Evolutionary conservation across 768 basidiomycete species (phyloP), one percentile per base, ranked within the genome.

Genomic region (Imleria badia): DNA sequence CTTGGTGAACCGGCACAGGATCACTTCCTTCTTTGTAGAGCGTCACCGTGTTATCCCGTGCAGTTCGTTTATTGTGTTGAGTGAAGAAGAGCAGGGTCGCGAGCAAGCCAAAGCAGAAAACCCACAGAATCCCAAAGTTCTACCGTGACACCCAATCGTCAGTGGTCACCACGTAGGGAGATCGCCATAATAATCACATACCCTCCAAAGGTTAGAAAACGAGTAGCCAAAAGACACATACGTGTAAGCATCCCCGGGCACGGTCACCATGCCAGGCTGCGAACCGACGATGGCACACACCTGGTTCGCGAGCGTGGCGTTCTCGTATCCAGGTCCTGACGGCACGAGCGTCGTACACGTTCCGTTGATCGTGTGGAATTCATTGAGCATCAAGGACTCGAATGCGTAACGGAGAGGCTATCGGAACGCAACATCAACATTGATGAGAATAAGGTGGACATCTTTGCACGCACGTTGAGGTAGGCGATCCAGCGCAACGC

Each of bases 201-300:
- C 79, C 49, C 17, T 66, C 74, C 74, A 75, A 12, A 73, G 52
- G 52, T 73, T 52, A 1, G 61, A 62, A 55, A 61, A 55, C 2
- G 36, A 31, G 48, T 69, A 74, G 23, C 63, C 59, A 53, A 56
- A 74, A 14, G 63, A 66, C 60, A 75, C 10, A 49, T 60, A 0
- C 53, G 76, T 64, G 60, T 79, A 84, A 2, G 57, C 63, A 13
- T 72, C 67, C 7, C 83, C 81, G 3, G 68, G 54, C 33, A 83
- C 80, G 22, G 64, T 60, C 54, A 62, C 62, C 13, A 67, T 59
- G 6, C 80, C 81, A 5, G 76, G 70, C 8, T 66, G 55, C 4
- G 77, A 70, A 17, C 81, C 79, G 7, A 69, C 50, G 10, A 75
- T 66, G 1, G 73, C 73, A 62, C 81, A 83, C 11, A 77, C 73